These are phyloP conservation scores for Talaromyces adpressus DNA, from an alignment of 495 filamentous ascomycete species.

Conservation along the genomic window DNA sequence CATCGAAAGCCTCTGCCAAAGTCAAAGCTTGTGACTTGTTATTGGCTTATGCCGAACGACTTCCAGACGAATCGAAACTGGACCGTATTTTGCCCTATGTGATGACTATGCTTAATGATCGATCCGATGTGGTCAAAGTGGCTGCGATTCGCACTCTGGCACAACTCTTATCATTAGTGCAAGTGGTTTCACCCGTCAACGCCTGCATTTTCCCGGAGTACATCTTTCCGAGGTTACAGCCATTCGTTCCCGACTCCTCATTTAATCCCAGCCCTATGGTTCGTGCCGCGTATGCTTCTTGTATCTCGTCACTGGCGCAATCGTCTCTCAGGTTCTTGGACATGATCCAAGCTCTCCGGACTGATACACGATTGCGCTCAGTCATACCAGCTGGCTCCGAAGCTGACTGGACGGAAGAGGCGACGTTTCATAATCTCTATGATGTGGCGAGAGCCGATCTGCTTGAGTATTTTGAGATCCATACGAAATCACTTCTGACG, in stretches of 20 bases:
- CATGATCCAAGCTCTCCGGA: conserved; percentile 79
- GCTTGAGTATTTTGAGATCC: conserved; percentile 69
- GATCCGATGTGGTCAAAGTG: conserved; percentile 72
- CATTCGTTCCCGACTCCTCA: conserved; percentile 52
- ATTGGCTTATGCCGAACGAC: conserved; percentile 81
- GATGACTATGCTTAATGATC: conserved; percentile 72
- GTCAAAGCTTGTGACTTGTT: conserved; percentile 89
- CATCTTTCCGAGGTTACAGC: conserved; percentile 75
- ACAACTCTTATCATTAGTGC: conserved; percentile 80
- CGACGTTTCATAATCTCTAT: conserved; percentile 71
- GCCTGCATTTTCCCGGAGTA: conserved; percentile 95
- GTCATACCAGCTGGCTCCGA: conserved; percentile 62
- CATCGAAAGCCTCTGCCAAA: conserved; percentile 76
- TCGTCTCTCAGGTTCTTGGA: conserved; percentile 80
- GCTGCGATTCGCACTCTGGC: conserved; percentile 79
- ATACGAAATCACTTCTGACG: conserved; percentile 84
- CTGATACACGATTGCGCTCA: conserved; percentile 73
- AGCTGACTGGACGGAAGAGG: conserved; percentile 59
- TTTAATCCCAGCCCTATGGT: conserved; percentile 60
- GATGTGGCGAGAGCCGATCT: conserved; percentile 76
- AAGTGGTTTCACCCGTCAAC: conserved; percentile 86
- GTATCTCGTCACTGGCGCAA: conserved; percentile 85
- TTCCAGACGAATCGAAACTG: conserved; percentile 94
- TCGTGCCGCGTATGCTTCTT: conserved; percentile 85
- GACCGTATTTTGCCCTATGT: conserved; percentile 91